Evolutionary conservation across 306 rosid species (phyloP), one percentile per base, ranked within the genome.

Genomic region (Cicer pinnatifidum): DNA sequence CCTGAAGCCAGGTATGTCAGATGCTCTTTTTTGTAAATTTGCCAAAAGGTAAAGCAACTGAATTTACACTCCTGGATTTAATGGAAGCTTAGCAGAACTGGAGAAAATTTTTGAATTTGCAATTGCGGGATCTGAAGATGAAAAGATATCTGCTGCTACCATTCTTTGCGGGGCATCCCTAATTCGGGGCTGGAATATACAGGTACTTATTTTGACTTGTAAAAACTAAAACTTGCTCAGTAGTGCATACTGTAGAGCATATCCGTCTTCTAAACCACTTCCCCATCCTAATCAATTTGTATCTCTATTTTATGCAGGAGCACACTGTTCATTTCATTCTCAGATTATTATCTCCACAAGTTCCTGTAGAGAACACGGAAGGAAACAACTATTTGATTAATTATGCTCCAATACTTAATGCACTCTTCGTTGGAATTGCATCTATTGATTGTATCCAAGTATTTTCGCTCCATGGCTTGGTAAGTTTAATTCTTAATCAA

Each of bases 21-120:
- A 91, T 94, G 93, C 90, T 89, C 89, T 91, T 91, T 89, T 89
- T 92, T 87, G 86, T 88, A 84, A 85, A 88, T 87, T 88, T 80
- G 79, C 82, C 88, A 88, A 88, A 88, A 83, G 87, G 85, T 86
- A 89, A 91, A 86, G 89, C 95, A 77, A 92, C 94, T 92, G 97
- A 95, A 90, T 85, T 88, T 95, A 94, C 85, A 89, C 97, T 95
- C 93, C 88, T 95, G 96, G 96, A 77, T 95, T 95, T 90, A 87
- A 91, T 95, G 99, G 97, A 95, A 91, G 99, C 88, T 91, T 95
- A 85, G 96, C 99, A 90, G 99, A 95, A 61, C 88, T 95, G 82
- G 90, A 95, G 88, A 95, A 90, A 76, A 76, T 88, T 78, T 91
- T 90, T 78, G 93, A 86, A 83, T 68, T 91, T 82, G 97, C 96